These are phyloP conservation scores for Tulasnella sp. DNA, from an alignment of 768 basidiomycete species.

Conservation along the genomic window DNA sequence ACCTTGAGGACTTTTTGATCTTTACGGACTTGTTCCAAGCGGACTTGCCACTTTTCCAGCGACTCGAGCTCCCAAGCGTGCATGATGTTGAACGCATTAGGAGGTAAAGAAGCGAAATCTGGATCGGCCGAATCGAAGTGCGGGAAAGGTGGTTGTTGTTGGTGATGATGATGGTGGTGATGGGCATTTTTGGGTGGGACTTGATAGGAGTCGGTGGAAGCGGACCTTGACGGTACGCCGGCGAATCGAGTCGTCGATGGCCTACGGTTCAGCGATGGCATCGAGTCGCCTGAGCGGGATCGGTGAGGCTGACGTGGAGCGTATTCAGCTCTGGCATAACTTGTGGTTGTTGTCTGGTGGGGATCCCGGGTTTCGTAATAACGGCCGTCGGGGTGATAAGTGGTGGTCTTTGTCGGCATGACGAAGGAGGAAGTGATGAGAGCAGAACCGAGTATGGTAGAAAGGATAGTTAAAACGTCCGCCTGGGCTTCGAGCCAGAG, in stretches of 20 bases:
- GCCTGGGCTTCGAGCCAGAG: slow-evolving; percentile 3
- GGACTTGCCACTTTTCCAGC: slow-evolving; percentile 20
- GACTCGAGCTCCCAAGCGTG: slow-evolving; percentile 26
- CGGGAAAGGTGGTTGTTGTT: background rate
- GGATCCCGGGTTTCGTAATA: background rate
- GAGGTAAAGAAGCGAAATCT: background rate
- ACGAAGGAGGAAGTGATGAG: background rate
- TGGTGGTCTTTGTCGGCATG: background rate
- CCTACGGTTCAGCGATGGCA: background rate
- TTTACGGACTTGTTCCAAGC: slow-evolving; percentile 15
- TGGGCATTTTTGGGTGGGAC: slow-evolving; percentile 11
- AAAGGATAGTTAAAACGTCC: background rate
- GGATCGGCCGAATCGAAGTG: background rate
- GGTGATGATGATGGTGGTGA: background rate
- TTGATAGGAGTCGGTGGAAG: slow-evolving; percentile 8
- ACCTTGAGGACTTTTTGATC: slow-evolving; percentile 6
- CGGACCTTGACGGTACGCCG: slow-evolving; percentile 1
- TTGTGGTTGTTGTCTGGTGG: background rate
- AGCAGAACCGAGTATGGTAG: background rate
- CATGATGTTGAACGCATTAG: slow-evolving; percentile 20
- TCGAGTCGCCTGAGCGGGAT: slow-evolving; percentile 11
- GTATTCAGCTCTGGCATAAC: background rate
- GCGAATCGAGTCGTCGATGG: slow-evolving; percentile 16
- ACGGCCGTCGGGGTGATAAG: background rate
- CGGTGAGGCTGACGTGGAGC: slow-evolving; percentile 5